A percentile compares a stretch with the other conserved stretches of the same genome.
These are phyloP conservation scores for Symbiodinium natans DNA, from an alignment of 73 alveolate species.

Conservation along the genomic window DNA sequence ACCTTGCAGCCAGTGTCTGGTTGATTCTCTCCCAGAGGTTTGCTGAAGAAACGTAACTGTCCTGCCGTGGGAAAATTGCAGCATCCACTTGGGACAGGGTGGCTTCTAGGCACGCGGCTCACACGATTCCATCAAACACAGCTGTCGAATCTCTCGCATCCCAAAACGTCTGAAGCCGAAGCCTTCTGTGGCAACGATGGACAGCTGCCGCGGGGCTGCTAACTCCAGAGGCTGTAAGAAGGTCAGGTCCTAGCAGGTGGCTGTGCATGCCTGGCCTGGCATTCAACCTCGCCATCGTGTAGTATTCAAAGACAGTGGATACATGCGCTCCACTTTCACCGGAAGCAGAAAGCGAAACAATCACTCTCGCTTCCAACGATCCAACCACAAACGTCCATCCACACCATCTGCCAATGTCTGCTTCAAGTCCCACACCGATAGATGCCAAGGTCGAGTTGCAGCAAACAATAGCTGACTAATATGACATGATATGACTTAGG, in stretches of 20 bases:
- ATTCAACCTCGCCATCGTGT: not conserved
- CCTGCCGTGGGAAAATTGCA: too few species aligned
- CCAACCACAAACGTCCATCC: not conserved
- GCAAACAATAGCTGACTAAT: too few species aligned
- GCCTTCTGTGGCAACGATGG: constrained; percentile 13
- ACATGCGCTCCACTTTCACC: not conserved
- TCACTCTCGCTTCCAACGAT: not conserved
- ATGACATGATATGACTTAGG: too few species aligned
- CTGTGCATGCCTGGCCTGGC: not conserved
- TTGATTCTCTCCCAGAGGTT: not conserved
- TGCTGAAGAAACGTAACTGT: not conserved
- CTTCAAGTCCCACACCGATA: not conserved
- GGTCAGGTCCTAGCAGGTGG: constrained; percentile 10
- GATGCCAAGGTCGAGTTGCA: too few species aligned
- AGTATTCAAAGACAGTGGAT: not conserved
- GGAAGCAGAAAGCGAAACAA: not conserved
- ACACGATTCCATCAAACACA: too few species aligned
- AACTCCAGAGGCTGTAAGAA: constrained; percentile 70
- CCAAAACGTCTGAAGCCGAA: not conserved
- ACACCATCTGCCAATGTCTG: not conserved
- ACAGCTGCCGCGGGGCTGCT: constrained; percentile 22
- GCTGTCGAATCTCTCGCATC: too few species aligned
- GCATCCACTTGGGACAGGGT: too few species aligned
- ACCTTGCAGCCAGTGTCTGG: too few species aligned
- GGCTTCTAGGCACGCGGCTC: too few species aligned